phyloP scores from a whole-genome alignment of 176 grass and related monocot species.

The Carex parvula region DNA sequence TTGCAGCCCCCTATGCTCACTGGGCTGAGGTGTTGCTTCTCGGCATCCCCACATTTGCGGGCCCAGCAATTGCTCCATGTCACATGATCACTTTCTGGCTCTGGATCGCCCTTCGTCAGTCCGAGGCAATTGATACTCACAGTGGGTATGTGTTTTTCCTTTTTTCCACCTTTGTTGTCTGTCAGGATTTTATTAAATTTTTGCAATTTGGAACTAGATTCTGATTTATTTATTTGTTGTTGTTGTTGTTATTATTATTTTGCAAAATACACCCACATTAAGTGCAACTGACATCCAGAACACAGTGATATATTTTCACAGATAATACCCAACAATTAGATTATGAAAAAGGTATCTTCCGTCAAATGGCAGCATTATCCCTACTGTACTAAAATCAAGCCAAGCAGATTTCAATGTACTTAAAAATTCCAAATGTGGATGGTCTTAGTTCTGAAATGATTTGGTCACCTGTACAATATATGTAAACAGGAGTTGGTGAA shows the following conservation, averaged over 20 bases:
- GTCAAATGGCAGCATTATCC: not conserved
- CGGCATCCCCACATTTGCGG: slow-evolving; percentile 63
- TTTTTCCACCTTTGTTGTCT: not conserved
- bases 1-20: slow-evolving; percentile 75
- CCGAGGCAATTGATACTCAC: slow-evolving; percentile 86
- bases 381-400: not conserved
- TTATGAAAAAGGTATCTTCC: not conserved
- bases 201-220: slow-evolving; percentile 12
- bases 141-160: slow-evolving; percentile 53
- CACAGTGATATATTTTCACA: not conserved
- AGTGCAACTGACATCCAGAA: not conserved
- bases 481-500: not conserved
- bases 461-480: not conserved
- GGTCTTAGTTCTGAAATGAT: not conserved
- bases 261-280: not conserved
- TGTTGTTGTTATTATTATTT: too few species aligned
- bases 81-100: slow-evolving; percentile 94
- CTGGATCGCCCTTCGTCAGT: slow-evolving; percentile 72
- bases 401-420: not conserved
- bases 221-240: not conserved
- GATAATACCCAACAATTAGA: not conserved
- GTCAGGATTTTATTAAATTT: not conserved
- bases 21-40: slow-evolving; percentile 84
- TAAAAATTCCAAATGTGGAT: not conserved
- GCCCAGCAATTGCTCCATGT: slow-evolving; percentile 63